Percentiles rank a stretch among this genome's conserved stretches.
Conservation (phyloP, 495 filamentous ascomycete genomes). For the Hyaloscypha variabilis region DNA sequence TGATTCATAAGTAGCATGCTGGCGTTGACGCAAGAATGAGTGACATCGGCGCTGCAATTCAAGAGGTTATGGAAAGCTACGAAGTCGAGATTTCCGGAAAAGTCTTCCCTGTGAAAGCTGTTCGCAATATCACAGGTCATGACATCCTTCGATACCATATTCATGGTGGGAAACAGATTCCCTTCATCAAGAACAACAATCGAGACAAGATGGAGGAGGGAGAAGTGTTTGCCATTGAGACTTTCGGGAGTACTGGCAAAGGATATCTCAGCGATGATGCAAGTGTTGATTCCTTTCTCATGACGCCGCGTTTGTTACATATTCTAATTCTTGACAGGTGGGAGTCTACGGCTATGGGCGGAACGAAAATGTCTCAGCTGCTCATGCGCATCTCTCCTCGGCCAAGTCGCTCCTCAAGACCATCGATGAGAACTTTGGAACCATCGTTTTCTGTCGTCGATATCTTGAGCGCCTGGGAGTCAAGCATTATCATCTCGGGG, state of each 20-base stretch:
- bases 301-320: neutral
- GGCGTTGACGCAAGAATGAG: constrained; percentile 80
- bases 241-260: constrained; percentile 90
- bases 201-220: constrained; percentile 92
- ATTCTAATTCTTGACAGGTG: constrained; percentile 40
- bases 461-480: constrained; percentile 85
- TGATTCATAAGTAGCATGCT: constrained; percentile 53
- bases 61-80: constrained; percentile 89
- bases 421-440: constrained; percentile 93
- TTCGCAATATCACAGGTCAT: constrained; percentile 87
- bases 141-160: constrained; percentile 84
- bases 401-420: constrained; percentile 81
- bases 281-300: neutral
- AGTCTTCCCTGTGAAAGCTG: constrained; percentile 77
- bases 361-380: constrained; percentile 61
- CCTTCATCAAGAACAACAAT: constrained; percentile 79
- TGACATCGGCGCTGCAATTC: constrained; percentile 75
- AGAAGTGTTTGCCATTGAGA: constrained; percentile 92
- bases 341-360: constrained; percentile 79
- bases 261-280: constrained; percentile 79
- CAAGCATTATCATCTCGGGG: constrained; percentile 84
- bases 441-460: constrained; percentile 79
- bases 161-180: constrained; percentile 85
- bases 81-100: constrained; percentile 78
- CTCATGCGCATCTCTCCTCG: constrained; percentile 67